Percentiles rank a stretch among this genome's conserved stretches.
Conservation (phyloP, 331 rosid genomes). For the Quercus phellos region DNA sequence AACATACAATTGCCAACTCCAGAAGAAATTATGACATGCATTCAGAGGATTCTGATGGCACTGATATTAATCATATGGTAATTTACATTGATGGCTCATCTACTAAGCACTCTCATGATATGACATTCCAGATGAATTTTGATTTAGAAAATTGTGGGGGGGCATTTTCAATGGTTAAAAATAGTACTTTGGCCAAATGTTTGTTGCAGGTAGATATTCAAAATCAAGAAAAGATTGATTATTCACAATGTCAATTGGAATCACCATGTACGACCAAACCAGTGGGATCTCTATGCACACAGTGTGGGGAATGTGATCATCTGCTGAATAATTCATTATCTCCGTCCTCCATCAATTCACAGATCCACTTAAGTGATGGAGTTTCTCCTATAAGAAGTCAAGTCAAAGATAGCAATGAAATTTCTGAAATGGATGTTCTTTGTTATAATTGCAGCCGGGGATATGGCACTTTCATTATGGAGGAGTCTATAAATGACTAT, state of each 20-base stretch:
- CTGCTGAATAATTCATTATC: conserved; percentile 19
- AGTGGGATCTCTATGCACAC: conserved; percentile 25
- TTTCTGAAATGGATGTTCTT: conserved; percentile 11
- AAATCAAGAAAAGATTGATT: conserved; percentile 12
- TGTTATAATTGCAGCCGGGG: conserved; percentile 11
- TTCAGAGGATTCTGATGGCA: conserved; percentile 22
- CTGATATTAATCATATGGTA: conserved; percentile 6
- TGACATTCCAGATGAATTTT: conserved; percentile 15
- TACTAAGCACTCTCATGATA: conserved; percentile 9
- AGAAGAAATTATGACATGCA: conserved; percentile 12
- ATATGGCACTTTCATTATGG: not conserved
- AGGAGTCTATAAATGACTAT: conserved; percentile 22
- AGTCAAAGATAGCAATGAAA: conserved; percentile 14
- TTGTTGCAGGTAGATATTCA: conserved; percentile 22
- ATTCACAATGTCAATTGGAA: conserved; percentile 23
- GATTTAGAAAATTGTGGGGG: not conserved
- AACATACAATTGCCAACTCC: conserved; percentile 16
- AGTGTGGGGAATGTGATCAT: conserved; percentile 15
- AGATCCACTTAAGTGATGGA: not conserved
- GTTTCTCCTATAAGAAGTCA: conserved; percentile 21
- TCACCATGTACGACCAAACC: conserved; percentile 12
- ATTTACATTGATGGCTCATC: conserved; percentile 15
- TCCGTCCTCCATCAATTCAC: conserved; percentile 14
- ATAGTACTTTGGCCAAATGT: conserved; percentile 8
- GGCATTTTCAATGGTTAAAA: conserved; percentile 13